Evolutionary conservation across 176 grass and related monocot species (phyloP).

Genomic region (Eremochloa ophiuroides): DNA sequence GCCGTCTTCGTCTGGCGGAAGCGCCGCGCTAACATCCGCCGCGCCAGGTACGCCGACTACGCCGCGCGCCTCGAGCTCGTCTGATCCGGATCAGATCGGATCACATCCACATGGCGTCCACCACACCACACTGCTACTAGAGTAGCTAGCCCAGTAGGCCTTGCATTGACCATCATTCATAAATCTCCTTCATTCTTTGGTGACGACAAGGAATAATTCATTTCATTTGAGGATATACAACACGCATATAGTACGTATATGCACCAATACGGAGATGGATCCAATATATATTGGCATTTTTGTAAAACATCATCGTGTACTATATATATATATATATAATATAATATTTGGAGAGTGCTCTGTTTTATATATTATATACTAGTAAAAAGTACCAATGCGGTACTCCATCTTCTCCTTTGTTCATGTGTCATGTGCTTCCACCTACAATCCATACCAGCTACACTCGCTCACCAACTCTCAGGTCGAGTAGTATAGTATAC

Average conservation of each 20-base stretch:
- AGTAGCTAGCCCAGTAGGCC: background rate
- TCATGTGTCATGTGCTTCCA: no score
- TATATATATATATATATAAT: background rate
- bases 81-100: background rate
- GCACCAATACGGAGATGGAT: background rate
- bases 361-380: no score
- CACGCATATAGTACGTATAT: no score
- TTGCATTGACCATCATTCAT: background rate
- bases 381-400: background rate
- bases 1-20: slow-evolving; percentile 53
- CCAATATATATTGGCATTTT: background rate
- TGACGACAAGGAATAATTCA: no score
- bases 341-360: background rate
- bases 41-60: slow-evolving; percentile 77
- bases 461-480: no score
- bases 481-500: background rate
- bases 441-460: no score
- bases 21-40: slow-evolving; percentile 69
- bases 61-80: slow-evolving; percentile 62
- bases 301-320: background rate
- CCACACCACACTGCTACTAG: background rate
- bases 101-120: no score
- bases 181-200: background rate
- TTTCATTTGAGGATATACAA: no score
- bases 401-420: no score